A percentile compares a stretch with the other conserved stretches of the same genome.
Evolutionary conservation across 768 basidiomycete genomes (phyloP).

Genomic region (Kwoniella europaea): DNA sequence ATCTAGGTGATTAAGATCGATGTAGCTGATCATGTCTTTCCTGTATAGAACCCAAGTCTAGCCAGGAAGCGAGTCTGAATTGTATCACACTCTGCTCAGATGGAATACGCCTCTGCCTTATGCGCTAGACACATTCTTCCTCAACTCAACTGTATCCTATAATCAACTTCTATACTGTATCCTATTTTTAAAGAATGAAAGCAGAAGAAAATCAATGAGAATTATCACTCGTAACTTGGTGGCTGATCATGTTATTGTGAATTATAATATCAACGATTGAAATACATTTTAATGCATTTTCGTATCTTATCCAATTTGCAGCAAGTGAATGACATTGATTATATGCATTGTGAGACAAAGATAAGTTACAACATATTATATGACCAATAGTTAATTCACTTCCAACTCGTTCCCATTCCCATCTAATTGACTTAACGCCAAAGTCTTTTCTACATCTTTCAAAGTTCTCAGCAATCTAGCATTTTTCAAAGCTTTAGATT

Average conservation of each 20-base stretch:
- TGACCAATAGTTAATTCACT: background rate
- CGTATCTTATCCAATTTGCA: background rate
- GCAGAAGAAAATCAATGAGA: no score
- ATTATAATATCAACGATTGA: background rate
- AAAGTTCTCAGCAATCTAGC: slow-evolving; percentile 35
- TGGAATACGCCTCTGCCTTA: no score
- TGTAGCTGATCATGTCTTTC: background rate
- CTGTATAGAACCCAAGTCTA: slow-evolving; percentile 7
- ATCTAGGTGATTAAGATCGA: no score
- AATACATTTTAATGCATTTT: slow-evolving; percentile 3
- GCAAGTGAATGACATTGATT: background rate
- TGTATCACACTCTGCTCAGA: background rate
- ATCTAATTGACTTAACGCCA: slow-evolving; percentile 19
- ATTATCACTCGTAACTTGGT: no score
- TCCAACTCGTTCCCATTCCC: background rate
- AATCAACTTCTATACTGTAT: background rate
- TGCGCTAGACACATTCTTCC: no score
- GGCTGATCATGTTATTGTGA: no score
- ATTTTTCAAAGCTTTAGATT: slow-evolving; percentile 43
- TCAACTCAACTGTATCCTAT: background rate
- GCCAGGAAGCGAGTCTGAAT: slow-evolving; percentile 7
- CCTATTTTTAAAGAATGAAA: background rate
- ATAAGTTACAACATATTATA: background rate
- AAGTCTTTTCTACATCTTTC: slow-evolving; percentile 33
- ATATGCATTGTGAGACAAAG: background rate